Evolutionary conservation across 805 yeast species (phyloP).

Genomic region (Spathaspora girioi): DNA sequence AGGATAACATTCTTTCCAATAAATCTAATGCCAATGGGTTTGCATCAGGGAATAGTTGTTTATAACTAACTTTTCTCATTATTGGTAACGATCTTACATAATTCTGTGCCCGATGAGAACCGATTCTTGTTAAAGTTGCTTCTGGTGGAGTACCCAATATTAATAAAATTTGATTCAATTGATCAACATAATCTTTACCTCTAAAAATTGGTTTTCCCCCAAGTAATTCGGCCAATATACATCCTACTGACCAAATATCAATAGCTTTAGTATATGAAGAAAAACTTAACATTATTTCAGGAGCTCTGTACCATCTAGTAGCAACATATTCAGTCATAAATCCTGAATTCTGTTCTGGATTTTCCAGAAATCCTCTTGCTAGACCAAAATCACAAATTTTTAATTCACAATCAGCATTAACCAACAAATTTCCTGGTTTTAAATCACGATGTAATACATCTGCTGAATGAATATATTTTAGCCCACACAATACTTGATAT

Average conservation of each 20-base stretch:
- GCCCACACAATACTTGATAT: constrained; percentile 88
- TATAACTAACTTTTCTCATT: constrained; percentile 76
- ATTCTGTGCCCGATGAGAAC: constrained; percentile 86
- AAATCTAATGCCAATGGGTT: constrained; percentile 84
- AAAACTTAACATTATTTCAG: constrained; percentile 92
- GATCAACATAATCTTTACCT: constrained; percentile 96
- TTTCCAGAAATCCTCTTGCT: constrained; percentile 85
- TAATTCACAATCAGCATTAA: constrained; percentile 94
- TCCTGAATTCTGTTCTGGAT: constrained; percentile 84
- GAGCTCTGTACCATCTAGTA: constrained; percentile 98
- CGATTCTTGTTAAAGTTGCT: constrained; percentile 44
- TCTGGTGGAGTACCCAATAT: constrained; percentile 88
- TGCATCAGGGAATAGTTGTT: constrained; percentile 73
- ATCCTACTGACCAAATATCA: constrained; percentile 97
- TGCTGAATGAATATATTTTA: constrained; percentile 85
- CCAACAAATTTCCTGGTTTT: constrained; percentile 89
- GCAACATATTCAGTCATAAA: constrained; percentile 97
- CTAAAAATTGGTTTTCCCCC: constrained; percentile 91
- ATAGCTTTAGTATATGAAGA: constrained; percentile 95
- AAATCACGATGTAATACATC: constrained; percentile 92
- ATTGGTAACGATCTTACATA: constrained; percentile 84
- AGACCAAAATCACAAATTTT: constrained; percentile 96
- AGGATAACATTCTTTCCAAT: constrained; percentile 76
- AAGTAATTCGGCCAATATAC: constrained; percentile 88
- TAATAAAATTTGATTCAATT: constrained; percentile 79